These are phyloP conservation scores for Podospora didyma DNA, from an alignment of 495 filamentous ascomycete species.

Conservation along the genomic window DNA sequence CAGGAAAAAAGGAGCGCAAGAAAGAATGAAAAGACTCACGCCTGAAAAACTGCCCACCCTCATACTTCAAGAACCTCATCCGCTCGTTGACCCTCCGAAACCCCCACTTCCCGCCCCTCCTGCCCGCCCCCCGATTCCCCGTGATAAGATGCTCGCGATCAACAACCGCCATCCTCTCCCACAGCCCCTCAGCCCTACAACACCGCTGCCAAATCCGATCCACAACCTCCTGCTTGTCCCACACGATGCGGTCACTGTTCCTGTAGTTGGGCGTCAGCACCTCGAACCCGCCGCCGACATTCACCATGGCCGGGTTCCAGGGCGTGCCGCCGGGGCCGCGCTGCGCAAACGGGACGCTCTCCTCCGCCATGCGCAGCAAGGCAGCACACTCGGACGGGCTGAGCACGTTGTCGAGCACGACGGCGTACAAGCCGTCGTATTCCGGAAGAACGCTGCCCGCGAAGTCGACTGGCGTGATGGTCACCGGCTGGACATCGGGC, in stretches of 20 bases:
- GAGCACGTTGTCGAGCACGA: constrained; percentile 61
- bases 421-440: constrained; percentile 53
- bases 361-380: constrained; percentile 55
- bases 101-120: constrained; percentile 36
- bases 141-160: constrained; percentile 4
- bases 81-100: constrained; percentile 68
- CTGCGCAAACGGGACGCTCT: constrained; percentile 30
- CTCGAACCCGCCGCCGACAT: constrained; percentile 61
- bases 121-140: constrained; percentile 4
- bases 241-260: constrained; percentile 73
- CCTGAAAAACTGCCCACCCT: constrained; percentile 69
- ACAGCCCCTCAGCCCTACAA: constrained; percentile 23
- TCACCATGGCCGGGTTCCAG: constrained; percentile 67
- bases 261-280: constrained; percentile 51
- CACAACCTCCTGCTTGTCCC: constrained; percentile 59
- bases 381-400: constrained; percentile 56
- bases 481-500: constrained; percentile 20
- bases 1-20: background rate
- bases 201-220: constrained; percentile 57
- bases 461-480: constrained; percentile 46
- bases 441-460: constrained; percentile 49
- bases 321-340: constrained; percentile 11
- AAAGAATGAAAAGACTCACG: constrained; percentile 37
- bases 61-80: constrained; percentile 77
- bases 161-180: constrained; percentile 21